Evolutionary conservation across 139 green algal genomes (phyloP).

Genomic region (Picochlorum sp.): DNA sequence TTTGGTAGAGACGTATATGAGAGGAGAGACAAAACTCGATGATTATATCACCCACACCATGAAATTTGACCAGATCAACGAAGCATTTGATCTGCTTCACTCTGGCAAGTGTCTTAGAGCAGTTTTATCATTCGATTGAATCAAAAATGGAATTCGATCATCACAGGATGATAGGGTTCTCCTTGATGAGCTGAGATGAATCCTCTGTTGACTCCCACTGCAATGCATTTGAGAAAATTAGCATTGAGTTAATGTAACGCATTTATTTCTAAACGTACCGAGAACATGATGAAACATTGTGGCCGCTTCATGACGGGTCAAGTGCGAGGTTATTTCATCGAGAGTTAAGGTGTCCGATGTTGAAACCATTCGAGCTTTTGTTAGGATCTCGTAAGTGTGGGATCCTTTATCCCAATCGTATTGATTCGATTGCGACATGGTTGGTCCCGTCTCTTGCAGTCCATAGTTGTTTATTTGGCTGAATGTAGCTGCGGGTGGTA

Average conservation of each 20-base stretch:
- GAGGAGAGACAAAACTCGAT: conserved; percentile 75
- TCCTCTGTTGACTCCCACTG: neutral
- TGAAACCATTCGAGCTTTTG: neutral
- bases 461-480: too few relatives aligned
- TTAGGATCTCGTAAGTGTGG: neutral
- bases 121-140: conserved; percentile 53
- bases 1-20: conserved; percentile 79
- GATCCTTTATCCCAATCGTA: too few relatives aligned
- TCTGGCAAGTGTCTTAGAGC: conserved; percentile 75
- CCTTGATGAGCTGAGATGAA: conserved; percentile 2
- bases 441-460: too few relatives aligned
- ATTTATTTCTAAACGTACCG: neutral
- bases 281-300: conserved; percentile 11
- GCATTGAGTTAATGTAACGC: neutral
- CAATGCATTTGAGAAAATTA: neutral
- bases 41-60: conserved; percentile 88
- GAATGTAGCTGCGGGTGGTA: too few relatives aligned
- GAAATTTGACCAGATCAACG: conserved; percentile 82
- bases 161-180: conserved; percentile 5
- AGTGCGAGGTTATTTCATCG: neutral
- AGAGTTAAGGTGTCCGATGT: neutral
- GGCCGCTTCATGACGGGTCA: conserved; percentile 5
- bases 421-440: too few relatives aligned
- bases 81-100: conserved; percentile 92
- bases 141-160: neutral